Base-by-base conservation (phyloP, 192 early-diverging fungal species). In the Fimicolochytrium jonesii region DNA sequence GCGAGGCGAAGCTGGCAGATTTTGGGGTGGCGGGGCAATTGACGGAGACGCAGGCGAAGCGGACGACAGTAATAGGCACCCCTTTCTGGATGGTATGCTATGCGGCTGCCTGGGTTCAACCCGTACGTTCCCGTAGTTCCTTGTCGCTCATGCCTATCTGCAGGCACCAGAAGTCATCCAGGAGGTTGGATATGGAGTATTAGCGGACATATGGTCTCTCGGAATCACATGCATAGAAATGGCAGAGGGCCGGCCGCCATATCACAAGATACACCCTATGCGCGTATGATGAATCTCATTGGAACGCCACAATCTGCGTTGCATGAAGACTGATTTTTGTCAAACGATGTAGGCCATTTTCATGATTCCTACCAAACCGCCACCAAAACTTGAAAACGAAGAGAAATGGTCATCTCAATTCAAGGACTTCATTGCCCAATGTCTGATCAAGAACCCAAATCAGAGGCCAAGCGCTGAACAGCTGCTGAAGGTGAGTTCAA, bases 161-260 rank as follows among this genome's bases (percentile, higher is more conserved):
- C 18, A 76, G 77, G 77, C 79, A n/a, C 82, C 82, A 11, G 83
- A 86, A 73, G 82, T 86, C 68, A 84, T 86, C 58, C 79, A 84
- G 51, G 83, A 86, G 58, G 75, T 82, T 10, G 83, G 83, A 37
- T 81, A 84, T 56, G 76, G 78, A n/a, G 67, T 65, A 4, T 66
- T 71, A n/a, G 83, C 83, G 10, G 83, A 85, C 64, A 78, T 85
- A 25, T 85, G 83, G 83, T 77, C 74, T 1, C 61, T 85, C 11
- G 83, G 83, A 17, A 85, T 85, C 56, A 84, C 83, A 0, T 75
- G 72, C 36, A 84, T 85, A 17, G 83, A 85, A 61, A 84, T 85
- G 81, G 83, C 83, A 13, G 77, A 85, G 36, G 83, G 83, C 17
- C 53, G 76, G 29, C 83, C 83, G 30, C 83, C 83, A 2, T 76